Percentiles rank a stretch among this genome's conserved stretches.
Evolutionary conservation across 352 stramenopile species (phyloP).

Genomic region (Phytopythium litorale): DNA sequence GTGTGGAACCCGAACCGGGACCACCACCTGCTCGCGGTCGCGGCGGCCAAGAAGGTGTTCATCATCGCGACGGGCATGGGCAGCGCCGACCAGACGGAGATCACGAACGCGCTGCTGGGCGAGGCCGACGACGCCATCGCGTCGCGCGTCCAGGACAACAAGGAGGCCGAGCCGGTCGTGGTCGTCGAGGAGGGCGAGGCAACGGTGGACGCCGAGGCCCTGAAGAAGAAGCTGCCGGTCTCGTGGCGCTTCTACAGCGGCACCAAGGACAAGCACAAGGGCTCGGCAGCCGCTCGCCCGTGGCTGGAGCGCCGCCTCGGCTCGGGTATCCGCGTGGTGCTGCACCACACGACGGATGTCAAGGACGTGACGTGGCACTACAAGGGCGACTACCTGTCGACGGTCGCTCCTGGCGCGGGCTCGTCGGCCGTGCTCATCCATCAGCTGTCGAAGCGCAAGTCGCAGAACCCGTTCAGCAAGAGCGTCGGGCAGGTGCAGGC

Average conservation of each 20-base stretch:
- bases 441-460: conserved; percentile 96
- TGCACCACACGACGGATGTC: conserved; percentile 89
- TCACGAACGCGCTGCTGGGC: conserved; percentile 94
- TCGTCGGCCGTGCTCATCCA: conserved; percentile 96
- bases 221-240: conserved; percentile 90
- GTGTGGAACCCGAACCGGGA: conserved; percentile 97
- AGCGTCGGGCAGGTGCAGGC: conserved; percentile 93
- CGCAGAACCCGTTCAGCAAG: conserved; percentile 97
- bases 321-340: conserved; percentile 77
- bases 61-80: conserved; percentile 94
- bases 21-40: conserved; percentile 94
- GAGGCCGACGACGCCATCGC: conserved; percentile 76
- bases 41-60: conserved; percentile 89
- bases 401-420: conserved; percentile 87
- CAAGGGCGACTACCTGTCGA: conserved; percentile 99
- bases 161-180: conserved; percentile 30
- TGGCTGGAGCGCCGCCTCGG: conserved; percentile 79
- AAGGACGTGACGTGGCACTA: conserved; percentile 96
- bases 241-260: conserved; percentile 88
- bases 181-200: conserved; percentile 70
- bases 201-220: conserved; percentile 60
- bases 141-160: conserved; percentile 40
- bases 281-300: conserved; percentile 28
- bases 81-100: conserved; percentile 89
- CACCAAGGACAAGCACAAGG: conserved; percentile 80